A percentile compares a stretch with the other conserved stretches of the same genome.
phyloP scores from a whole-genome alignment of 257 asterid species.

The Ophiorrhiza pumila region DNA sequence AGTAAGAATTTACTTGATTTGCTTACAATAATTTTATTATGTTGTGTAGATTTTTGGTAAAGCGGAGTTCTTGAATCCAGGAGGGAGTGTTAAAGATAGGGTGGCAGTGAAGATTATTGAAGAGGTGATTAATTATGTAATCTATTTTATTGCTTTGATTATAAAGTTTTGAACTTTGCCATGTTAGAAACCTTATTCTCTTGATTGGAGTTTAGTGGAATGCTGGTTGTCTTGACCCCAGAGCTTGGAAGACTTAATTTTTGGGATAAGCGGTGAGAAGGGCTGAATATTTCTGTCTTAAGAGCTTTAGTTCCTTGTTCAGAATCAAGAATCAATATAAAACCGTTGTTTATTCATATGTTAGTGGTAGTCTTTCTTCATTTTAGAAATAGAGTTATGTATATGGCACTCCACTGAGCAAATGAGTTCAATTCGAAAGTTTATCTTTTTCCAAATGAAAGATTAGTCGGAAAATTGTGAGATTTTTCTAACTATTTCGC shows the following conservation, averaged over 20 bases:
- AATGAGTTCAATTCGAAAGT: not conserved
- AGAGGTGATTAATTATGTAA: slow-evolving; percentile 49
- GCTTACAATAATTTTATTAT: not conserved
- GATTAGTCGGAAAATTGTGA: not conserved
- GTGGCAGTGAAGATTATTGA: slow-evolving; percentile 86
- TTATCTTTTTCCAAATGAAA: not conserved
- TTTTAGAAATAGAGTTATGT: not conserved
- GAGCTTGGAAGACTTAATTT: no score
- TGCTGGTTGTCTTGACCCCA: not conserved
- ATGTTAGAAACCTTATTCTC: not conserved
- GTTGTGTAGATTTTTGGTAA: slow-evolving; percentile 72
- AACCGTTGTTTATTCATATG: no score
- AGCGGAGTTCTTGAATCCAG: slow-evolving; percentile 95
- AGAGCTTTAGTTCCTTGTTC: not conserved
- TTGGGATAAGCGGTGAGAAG: no score
- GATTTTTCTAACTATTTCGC: not conserved
- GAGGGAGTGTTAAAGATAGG: slow-evolving; percentile 96
- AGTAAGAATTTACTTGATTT: not conserved
- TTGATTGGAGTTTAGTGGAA: not conserved
- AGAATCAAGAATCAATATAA: not conserved
- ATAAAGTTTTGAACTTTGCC: slow-evolving; percentile 12
- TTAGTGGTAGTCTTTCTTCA: not conserved
- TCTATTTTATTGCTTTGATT: not conserved
- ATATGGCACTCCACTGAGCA: no score
- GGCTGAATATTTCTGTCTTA: not conserved